Base-by-base conservation (phyloP, 805 yeast genomes). In the Hanseniaspora occidentalis region DNA sequence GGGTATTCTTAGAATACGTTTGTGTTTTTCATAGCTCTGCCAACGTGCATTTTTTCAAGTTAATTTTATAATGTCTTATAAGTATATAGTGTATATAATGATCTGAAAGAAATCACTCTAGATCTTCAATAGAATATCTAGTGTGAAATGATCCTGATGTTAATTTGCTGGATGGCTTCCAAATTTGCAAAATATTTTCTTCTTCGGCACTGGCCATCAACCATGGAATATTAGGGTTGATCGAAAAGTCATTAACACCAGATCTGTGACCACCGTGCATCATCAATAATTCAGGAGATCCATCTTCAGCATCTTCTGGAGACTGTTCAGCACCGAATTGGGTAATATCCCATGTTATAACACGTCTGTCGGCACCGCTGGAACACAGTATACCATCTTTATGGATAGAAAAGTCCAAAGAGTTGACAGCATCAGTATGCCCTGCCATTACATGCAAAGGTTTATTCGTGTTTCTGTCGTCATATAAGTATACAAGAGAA, bases 251-350 rank as follows among this genome's bases (percentile, higher is more conserved):
- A 34, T 78, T 76, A 14, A 83, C 78, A 5, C 79, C 68, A 14
- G 84, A 79, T 16, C 86, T 78, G 54, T 85, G 95, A 17, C 95
- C 95, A 29, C 94, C 94, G 55, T 85, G 95, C 79, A 85, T 81
- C 86, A 84, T 81, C 50, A 84, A 65, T 26, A 85, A 61, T 57
- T 85, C 96, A 4, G 95, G 89, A 21, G 81, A 81, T 31, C 94
- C 96, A 52, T 85, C 96, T 47, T 82, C 94, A 23, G 85, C 82
- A 54, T 85, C 95, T 49, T 84, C 95, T 48, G 77, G 86, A 11
- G 69, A 70, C 57, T 84, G 94, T 53, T 84, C 95, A 46, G 77
- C 82, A 3, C 96, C 96, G 27, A 85, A 79, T 49, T 73, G 77
- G 36, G 67, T 64, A 43, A 84, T 63, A 54, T 85, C 94, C 95